Base-by-base conservation (phyloP, 2,329 filamentous ascomycete species). In the Alternaria hordeiaustralica region DNA sequence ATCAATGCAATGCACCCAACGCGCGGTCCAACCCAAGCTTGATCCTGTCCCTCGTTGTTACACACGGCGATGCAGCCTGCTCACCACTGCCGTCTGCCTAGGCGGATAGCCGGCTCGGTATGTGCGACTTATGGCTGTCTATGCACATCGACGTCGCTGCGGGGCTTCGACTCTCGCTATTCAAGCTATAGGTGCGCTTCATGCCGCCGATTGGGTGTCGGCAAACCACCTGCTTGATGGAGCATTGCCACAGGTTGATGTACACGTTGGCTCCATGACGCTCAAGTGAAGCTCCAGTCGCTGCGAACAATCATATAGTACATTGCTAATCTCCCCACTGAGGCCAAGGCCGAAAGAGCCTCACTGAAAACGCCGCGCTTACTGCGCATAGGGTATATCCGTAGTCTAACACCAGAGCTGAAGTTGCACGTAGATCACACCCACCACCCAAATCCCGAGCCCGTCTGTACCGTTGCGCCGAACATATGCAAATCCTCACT, bases 131-230 rank as follows among this genome's bases (percentile, higher is more conserved):
- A 36, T 58, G 36, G 58, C 41, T 60, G 43, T n/a, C 47, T 44
- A 57, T 63, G 59, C 63, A 65, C 33, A 44, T 18, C 62, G 30
- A 67, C 63, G 63, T 60, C 55, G 21, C 57, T 63, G 65, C 59
- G 65, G 65, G 65, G 65, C 64, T 45, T 15, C 36, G 9, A 33
- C 44, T 26, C 26, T 58, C 49, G 28, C 36, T 55, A 41, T 55
- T 36, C 54, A 45, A 21, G 20, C 44, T 21, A 41, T 54, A 26
- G 28, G 20, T 26, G 33, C 33, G 25, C 20, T 30, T 41, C 56
- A 41, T 43, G 20, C 60, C 58, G 57, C 60, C 60, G 55, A 67
- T 67, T 66, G 63, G 65, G 18, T 30, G 47, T 54, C 50, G 20
- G 46, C 30, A 25, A 18, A 60, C 56, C 49, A 53, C 60, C 56